Conservation (phyloP, 805 yeast genomes). For the Yamadazyma sp. region DNA sequence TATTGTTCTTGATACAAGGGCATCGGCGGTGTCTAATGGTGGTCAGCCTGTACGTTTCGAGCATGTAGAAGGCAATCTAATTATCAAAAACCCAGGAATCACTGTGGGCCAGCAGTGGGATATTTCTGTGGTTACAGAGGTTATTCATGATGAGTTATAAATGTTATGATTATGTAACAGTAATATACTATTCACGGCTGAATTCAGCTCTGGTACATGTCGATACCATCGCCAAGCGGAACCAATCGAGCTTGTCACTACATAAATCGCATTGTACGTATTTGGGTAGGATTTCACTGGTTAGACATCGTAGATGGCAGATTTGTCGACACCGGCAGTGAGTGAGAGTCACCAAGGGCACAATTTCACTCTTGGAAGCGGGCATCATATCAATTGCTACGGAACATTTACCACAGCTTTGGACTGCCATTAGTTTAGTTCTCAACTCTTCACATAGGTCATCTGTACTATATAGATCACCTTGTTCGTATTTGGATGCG, state of each 20-base stretch:
- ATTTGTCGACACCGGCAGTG: constrained; percentile 26
- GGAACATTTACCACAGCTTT: constrained; percentile 33
- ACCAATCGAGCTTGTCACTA: constrained; percentile 19
- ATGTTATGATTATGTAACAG: no score
- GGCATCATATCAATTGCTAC: constrained; percentile 33
- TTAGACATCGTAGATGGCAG: constrained; percentile 42
- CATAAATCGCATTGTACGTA: constrained; percentile 20
- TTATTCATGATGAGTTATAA: constrained; percentile 29
- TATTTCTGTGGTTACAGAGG: constrained; percentile 21
- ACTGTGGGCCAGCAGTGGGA: constrained; percentile 49
- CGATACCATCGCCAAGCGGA: constrained; percentile 19
- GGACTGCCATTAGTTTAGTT: constrained; percentile 17
- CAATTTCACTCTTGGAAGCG: constrained; percentile 8
- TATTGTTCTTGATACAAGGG: constrained; percentile 39
- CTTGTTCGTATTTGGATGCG: constrained; percentile 13
- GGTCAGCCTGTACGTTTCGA: constrained; percentile 19
- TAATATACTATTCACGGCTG: no score
- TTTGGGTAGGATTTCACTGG: constrained; percentile 18
- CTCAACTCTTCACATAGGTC: constrained; percentile 14
- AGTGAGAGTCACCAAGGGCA: constrained; percentile 15
- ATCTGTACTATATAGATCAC: constrained; percentile 29
- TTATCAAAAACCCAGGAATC: constrained; percentile 54
- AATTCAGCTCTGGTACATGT: constrained; percentile 24
- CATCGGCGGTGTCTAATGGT: constrained; percentile 33
- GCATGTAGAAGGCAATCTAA: constrained; percentile 15